Evolutionary conservation across 352 stramenopile genomes (phyloP), one percentile per base, ranked within the genome.

Genomic region (Phytophthora tentaculata): DNA sequence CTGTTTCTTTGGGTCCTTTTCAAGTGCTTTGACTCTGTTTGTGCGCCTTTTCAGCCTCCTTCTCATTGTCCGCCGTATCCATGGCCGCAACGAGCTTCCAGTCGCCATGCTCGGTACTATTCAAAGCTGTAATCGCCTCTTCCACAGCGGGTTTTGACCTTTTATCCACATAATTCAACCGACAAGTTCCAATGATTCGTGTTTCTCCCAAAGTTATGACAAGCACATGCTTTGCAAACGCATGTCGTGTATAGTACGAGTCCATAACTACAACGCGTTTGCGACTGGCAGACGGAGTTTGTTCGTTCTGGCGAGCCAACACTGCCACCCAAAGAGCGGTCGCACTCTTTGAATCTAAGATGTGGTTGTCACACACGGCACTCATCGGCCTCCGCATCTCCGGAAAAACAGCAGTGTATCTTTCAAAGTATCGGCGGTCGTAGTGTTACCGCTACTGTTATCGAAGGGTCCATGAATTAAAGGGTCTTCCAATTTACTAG

Each of bases 381-480:
- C n/a, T 22, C 51, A 57, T 48, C 12, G 51, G n/a, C 51, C 51
- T 19, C 4, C 32, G 12, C 17, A 47, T 20, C 17, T 45, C 35
- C 2, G 53, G 53, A 24, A 51, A 50, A 7, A 59, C 7, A 17
- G 23, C 49, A 19, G 12, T 60, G 22, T 51, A 59, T 32, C 53
- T 14, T 6, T 60, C 23, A 16, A 60, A n/a, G 22, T 32, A 8
- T 13, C 19, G 6, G 13, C 22, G 5, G 23, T 20, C 9, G 35
- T 60, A 17, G 37, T 60, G 22, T 60, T 60, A 7, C 53, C 20
- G 19, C 53, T n/a, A n/a, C n/a, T n/a, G n/a, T n/a, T n/a, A n/a
- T n/a, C n/a, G n/a, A n/a, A n/a, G n/a, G n/a, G n/a, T 60, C 8
- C 26, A n/a, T n/a, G n/a, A n/a, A n/a, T n/a, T n/a, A n/a, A n/a